Percentiles rank a stretch among this genome's conserved stretches.
Conservation (phyloP, 352 stramenopile genomes). For the Globisporangium barbulae region DNA sequence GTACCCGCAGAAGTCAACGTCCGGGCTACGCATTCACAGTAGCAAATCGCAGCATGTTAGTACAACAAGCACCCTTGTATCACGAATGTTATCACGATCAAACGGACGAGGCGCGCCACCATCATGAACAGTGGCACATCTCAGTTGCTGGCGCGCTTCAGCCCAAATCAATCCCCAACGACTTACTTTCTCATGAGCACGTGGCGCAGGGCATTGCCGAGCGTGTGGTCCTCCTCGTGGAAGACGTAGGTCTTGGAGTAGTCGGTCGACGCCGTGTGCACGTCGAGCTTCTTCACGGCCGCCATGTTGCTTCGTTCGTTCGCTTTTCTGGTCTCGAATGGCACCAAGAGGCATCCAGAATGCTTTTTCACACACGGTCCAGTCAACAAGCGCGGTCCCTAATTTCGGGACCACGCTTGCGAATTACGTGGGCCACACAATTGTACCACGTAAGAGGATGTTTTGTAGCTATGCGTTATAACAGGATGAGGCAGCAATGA, state of each 20-base stretch:
- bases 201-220: constrained; percentile 90
- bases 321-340: not conserved
- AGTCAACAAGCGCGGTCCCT: constrained; percentile 8
- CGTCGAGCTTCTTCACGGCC: constrained; percentile 70
- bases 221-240: constrained; percentile 88
- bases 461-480: not conserved
- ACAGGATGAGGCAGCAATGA: not conserved
- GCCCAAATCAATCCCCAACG: not conserved
- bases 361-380: constrained; percentile 11
- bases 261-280: constrained; percentile 74
- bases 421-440: not conserved
- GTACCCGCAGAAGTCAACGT: constrained; percentile 94
- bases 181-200: constrained; percentile 90
- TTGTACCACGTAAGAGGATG: not conserved
- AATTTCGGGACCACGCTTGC: not conserved
- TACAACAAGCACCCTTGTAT: not conserved
- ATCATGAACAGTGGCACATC: not conserved
- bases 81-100: not conserved
- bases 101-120: not conserved
- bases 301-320: constrained; percentile 16
- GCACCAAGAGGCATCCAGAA: not conserved
- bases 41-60: not conserved
- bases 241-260: constrained; percentile 89
- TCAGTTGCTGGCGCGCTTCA: not conserved
- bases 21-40: constrained; percentile 42